Conservation (phyloP, 164 flowering plant genomes). For the Berberis thunbergii region DNA sequence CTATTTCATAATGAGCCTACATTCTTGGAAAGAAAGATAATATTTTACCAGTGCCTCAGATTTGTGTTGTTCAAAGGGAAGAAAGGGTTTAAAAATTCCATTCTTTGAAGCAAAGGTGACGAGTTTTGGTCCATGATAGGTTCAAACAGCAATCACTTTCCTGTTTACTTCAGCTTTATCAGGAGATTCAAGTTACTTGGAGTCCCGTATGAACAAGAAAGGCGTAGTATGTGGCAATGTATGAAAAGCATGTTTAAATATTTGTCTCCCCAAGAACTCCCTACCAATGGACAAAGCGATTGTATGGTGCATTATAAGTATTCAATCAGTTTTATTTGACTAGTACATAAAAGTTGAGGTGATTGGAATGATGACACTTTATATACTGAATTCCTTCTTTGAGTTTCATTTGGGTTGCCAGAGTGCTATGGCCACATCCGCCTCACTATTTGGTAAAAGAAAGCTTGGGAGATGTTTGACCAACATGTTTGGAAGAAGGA, state of each 20-base stretch:
- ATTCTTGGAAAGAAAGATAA: conserved; percentile 14
- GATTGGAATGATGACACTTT: background rate
- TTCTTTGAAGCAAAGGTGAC: conserved; percentile 6
- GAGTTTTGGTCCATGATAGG: conserved; percentile 3
- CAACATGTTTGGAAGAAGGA: too few species aligned
- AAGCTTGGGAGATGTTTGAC: too few species aligned
- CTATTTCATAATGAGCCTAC: conserved; percentile 26
- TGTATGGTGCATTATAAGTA: conserved; percentile 13
- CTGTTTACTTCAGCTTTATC: background rate
- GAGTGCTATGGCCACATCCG: too few species aligned
- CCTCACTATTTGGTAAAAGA: too few species aligned
- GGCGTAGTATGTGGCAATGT: conserved; percentile 9
- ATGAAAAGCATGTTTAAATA: conserved; percentile 13
- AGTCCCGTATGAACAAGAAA: background rate
- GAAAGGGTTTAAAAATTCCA: conserved; percentile 4
- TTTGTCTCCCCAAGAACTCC: conserved; percentile 8
- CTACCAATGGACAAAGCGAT: conserved; percentile 15
- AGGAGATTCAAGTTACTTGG: conserved; percentile 4
- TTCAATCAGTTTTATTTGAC: conserved; percentile 10
- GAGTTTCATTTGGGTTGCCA: too few species aligned
- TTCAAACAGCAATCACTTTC: background rate
- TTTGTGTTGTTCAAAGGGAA: conserved; percentile 6
- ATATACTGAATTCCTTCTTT: too few species aligned
- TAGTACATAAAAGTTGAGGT: conserved; percentile 9
- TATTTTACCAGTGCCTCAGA: conserved; percentile 4